phyloP scores from a whole-genome alignment of 2,329 filamentous ascomycete species.

The Elsinoe ampelina region DNA sequence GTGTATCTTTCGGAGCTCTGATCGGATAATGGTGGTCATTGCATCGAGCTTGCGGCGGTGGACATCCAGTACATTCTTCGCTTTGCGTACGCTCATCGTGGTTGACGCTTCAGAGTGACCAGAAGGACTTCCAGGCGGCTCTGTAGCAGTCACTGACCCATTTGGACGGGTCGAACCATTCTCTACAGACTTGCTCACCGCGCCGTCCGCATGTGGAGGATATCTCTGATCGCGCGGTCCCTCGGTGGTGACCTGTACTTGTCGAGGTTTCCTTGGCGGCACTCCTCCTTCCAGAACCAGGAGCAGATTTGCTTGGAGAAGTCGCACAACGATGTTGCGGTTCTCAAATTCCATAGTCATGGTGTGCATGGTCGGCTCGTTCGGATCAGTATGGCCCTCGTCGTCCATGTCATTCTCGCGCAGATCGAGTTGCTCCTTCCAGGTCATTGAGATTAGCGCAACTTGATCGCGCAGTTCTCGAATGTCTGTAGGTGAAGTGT shows the following conservation, averaged over 20 bases:
- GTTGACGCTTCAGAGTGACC: slow-evolving; percentile 21
- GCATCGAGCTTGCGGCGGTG: slow-evolving; percentile 41
- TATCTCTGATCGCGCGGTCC: slow-evolving; percentile 32
- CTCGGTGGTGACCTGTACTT: slow-evolving; percentile 38
- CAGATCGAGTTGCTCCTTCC: slow-evolving; percentile 35
- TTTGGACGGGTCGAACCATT: background rate
- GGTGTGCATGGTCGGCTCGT: slow-evolving; percentile 27
- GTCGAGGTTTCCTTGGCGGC: slow-evolving; percentile 31
- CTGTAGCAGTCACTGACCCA: background rate
- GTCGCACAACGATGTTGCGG: slow-evolving; percentile 39
- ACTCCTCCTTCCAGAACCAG: slow-evolving; percentile 41
- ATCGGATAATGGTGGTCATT: slow-evolving; percentile 34
- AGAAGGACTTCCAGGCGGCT: slow-evolving; percentile 13
- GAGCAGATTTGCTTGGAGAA: slow-evolving; percentile 38
- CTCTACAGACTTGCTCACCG: background rate
- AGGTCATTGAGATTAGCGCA: slow-evolving; percentile 39
- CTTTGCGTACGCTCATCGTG: slow-evolving; percentile 28
- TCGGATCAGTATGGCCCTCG: slow-evolving; percentile 10
- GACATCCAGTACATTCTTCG: slow-evolving; percentile 37
- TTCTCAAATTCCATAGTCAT: slow-evolving; percentile 39
- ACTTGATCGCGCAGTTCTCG: slow-evolving; percentile 41
- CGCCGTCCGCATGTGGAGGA: slow-evolving; percentile 21
- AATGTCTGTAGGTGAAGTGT: slow-evolving; percentile 40
- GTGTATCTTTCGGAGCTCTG: slow-evolving; percentile 36
- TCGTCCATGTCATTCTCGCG: slow-evolving; percentile 19